phyloP scores from a whole-genome alignment of 139 green algal species.

The Pleodorina starrii region DNA sequence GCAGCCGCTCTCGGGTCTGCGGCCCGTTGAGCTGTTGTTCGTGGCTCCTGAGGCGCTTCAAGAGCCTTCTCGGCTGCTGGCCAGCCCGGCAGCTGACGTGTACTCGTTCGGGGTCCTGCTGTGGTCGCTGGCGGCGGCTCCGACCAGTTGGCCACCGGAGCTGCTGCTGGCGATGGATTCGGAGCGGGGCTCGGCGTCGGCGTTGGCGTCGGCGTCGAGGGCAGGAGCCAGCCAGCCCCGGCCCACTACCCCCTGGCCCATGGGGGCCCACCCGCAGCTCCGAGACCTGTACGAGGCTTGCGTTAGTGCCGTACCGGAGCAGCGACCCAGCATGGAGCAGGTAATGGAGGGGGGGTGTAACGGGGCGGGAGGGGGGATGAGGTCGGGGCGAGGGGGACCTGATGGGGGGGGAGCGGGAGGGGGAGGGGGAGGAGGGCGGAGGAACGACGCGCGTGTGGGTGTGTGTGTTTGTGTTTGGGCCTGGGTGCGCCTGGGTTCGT shows the following conservation, averaged over 20 bases:
- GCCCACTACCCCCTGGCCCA: neutral
- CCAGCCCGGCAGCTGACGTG: neutral
- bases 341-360: neutral
- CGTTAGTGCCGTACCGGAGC: neutral
- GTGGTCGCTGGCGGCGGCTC: constrained; percentile 9
- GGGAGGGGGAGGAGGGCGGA: no score
- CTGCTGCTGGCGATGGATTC: neutral
- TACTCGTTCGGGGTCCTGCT: constrained; percentile 22
- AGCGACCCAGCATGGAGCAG: constrained; percentile 34
- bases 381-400: no score
- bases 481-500: no score
- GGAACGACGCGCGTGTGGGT: neutral
- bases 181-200: neutral
- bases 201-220: no score
- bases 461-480: no score
- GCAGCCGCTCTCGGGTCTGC: neutral
- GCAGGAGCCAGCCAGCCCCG: neutral
- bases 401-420: neutral
- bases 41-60: neutral
- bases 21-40: constrained; percentile 3
- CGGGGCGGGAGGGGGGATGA: neutral
- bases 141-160: neutral
- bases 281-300: constrained; percentile 27
- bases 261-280: constrained; percentile 25
- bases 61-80: neutral